Evolutionary conservation across 2,329 filamentous ascomycete species (phyloP), one percentile per base, ranked within the genome.

Genomic region (Metarhizium humberi): DNA sequence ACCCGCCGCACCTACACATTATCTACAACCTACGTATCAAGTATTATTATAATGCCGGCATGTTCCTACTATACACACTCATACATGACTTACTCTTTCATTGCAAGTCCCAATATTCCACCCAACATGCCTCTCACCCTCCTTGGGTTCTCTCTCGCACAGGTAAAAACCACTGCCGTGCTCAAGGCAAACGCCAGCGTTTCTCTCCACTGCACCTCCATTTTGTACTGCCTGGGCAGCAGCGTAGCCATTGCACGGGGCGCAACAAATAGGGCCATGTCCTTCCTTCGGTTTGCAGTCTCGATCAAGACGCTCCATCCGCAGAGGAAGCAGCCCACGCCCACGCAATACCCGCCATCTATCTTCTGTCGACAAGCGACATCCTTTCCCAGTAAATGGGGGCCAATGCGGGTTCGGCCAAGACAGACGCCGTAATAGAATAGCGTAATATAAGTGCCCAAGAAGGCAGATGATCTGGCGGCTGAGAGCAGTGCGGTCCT

Each of bases 361-460:
- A 86, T 79, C 52, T 64, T 67, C 64, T 82, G 79, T 30, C 77
- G 70, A 29, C 72, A 65, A 1, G 67, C 61, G 0, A 68, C 68
- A 57, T 81, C 77, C 18, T 66, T 73, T n/a, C 82, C 79, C 29
- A 92, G 72, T 13, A 92, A 25, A 38, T 67, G 79, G 0, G 90
- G 90, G 0, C 90, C 90, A 6, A 94, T 58, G 11, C 88, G 79
- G 1, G 85, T 91, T 48, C 90, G 81, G 6, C 83, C 77, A 0
- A 95, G 80, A 66, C 90, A 95, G 3, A 95, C 87, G 32, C 87
- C 85, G 67, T 95, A 95, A 73, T 92, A 95, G 68, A 92, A 94
- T 11, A 91, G 73, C 1, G 82, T 76, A 60, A 95, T 87, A 68
- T 92, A 95, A 0, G 83, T 73, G 3, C 84, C 88, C 1, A 95